These are phyloP conservation scores for Amanita pseudoporphyria DNA, from an alignment of 768 basidiomycete genomes.

Conservation along the genomic window DNA sequence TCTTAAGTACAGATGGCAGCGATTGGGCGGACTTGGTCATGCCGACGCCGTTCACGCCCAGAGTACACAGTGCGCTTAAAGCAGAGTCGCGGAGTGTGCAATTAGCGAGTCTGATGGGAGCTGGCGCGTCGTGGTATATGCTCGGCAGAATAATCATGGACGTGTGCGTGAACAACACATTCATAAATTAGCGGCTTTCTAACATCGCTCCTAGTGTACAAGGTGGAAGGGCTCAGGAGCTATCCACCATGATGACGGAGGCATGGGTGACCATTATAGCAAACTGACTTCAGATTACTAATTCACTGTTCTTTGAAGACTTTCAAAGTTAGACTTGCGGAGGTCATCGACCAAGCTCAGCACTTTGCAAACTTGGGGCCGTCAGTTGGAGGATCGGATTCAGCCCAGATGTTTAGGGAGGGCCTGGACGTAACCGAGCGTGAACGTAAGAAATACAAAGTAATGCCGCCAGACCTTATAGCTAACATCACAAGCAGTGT, in stretches of 20 bases:
- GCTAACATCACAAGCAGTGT: conserved; percentile 4
- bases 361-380: conserved; percentile 71
- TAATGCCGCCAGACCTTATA: neutral
- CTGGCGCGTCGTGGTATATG: conserved; percentile 86
- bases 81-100: conserved; percentile 84
- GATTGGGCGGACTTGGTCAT: conserved; percentile 88
- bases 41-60: conserved; percentile 63
- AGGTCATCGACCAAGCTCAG: conserved; percentile 79
- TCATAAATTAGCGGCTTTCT: conserved; percentile 1
- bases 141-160: conserved; percentile 83
- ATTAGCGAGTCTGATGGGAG: conserved; percentile 75
- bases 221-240: conserved; percentile 61
- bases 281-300: neutral
- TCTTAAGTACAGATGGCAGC: conserved; percentile 25
- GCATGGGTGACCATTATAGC: conserved; percentile 22
- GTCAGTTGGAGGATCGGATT: conserved; percentile 41
- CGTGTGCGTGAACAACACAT: conserved; percentile 38
- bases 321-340: conserved; percentile 67
- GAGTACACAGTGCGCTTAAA: conserved; percentile 79
- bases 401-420: conserved; percentile 73
- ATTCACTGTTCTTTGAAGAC: conserved; percentile 34
- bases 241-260: conserved; percentile 64
- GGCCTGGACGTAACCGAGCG: conserved; percentile 90
- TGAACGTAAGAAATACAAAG: conserved; percentile 52
- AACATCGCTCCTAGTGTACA: conserved; percentile 43